Conservation (phyloP, 2,329 filamentous ascomycete species). For the Diaporthe citrichinensis region DNA sequence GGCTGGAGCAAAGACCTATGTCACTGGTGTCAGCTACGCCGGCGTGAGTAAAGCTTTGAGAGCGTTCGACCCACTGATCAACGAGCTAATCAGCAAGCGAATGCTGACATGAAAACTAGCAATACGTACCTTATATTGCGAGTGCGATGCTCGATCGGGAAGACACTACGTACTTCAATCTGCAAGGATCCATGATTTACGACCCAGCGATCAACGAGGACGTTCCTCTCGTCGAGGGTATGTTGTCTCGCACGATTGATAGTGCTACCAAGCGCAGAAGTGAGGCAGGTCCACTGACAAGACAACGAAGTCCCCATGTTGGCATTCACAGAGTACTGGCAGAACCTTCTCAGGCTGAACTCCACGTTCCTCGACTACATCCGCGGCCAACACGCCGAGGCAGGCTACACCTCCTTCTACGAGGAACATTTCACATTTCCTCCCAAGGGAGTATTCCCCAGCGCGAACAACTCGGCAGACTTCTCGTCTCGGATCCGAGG, state of each 20-base stretch:
- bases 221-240: conserved; percentile 44
- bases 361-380: conserved; percentile 55
- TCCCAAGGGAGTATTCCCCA: conserved; percentile 21
- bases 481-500: conserved; percentile 31
- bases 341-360: conserved; percentile 26
- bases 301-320: conserved; percentile 1
- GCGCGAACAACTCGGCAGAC: conserved; percentile 24
- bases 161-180: conserved; percentile 55
- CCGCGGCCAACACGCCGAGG: conserved; percentile 63
- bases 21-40: conserved; percentile 69
- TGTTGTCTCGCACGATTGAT: background rate
- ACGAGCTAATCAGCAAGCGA: no score
- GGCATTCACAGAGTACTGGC: conserved; percentile 7
- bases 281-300: no score
- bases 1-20: conserved; percentile 65
- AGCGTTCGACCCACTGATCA: no score
- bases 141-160: conserved; percentile 64
- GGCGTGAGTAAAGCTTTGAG: conserved; percentile 45
- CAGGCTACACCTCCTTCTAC: conserved; percentile 66
- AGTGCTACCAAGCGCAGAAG: background rate
- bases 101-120: conserved; percentile 28
- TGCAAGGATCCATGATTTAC: conserved; percentile 68
- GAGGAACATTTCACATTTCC: conserved; percentile 58
- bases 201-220: conserved; percentile 74
- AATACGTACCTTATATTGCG: conserved; percentile 71